phyloP scores from a whole-genome alignment of 192 early-diverging fungal species.

The Coemansia sp. region DNA sequence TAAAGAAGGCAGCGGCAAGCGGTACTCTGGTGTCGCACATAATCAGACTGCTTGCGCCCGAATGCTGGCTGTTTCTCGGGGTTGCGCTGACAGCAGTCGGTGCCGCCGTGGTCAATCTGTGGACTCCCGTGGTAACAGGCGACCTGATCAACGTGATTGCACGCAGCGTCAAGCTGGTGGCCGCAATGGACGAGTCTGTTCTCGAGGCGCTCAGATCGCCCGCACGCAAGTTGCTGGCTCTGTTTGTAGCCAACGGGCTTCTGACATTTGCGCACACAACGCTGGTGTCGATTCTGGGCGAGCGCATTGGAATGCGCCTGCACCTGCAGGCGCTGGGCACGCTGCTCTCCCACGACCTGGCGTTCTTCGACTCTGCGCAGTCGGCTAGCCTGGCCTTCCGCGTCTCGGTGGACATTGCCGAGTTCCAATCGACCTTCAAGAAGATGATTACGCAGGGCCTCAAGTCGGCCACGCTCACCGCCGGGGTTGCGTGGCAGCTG shows the following conservation, averaged over 20 bases:
- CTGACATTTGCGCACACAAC: conserved; percentile 66
- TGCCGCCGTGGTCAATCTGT: conserved; percentile 57
- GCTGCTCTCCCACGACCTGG: conserved; percentile 62
- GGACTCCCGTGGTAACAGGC: conserved; percentile 60
- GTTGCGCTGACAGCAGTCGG: conserved; percentile 60
- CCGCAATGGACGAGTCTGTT: conserved; percentile 19
- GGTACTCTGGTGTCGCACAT: conserved; percentile 9
- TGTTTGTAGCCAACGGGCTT: conserved; percentile 60
- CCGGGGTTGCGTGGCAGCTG: conserved; percentile 59
- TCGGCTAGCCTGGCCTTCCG: conserved; percentile 59
- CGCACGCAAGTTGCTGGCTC: conserved; percentile 56
- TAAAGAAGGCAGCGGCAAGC: not conserved
- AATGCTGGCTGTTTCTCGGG: conserved; percentile 55
- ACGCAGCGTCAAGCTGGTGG: conserved; percentile 25
- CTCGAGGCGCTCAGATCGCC: conserved; percentile 45
- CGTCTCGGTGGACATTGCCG: conserved; percentile 58
- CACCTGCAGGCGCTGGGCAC: conserved; percentile 53
- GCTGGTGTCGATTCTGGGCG: conserved; percentile 62
- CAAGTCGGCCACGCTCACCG: conserved; percentile 56
- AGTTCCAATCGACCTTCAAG: conserved; percentile 66
- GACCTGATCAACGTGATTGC: conserved; percentile 62
- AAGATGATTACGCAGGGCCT: conserved; percentile 64
- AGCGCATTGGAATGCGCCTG: conserved; percentile 59
- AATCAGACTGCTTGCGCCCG: conserved; percentile 54
- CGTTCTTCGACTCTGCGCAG: conserved; percentile 61